Base-by-base conservation (phyloP, 805 yeast species). In the Candida vartiovaarae region DNA sequence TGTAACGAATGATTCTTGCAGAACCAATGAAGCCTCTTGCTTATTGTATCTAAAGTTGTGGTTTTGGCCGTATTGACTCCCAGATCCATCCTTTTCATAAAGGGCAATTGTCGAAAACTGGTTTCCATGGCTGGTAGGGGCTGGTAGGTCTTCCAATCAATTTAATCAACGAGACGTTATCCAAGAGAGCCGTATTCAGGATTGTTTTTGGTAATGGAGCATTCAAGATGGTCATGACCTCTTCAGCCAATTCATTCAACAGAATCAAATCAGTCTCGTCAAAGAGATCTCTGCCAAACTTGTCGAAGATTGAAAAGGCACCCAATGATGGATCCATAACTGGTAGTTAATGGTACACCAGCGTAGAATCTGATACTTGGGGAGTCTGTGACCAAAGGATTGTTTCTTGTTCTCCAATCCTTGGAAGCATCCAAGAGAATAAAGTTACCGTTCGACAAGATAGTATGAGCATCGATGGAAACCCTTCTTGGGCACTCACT, bases 391-490 rank as follows among this genome's bases (percentile, higher is more conserved):
- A 84, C 85, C 39, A 82, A 65, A 0, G 91, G 91, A 53, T 78
- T 81, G 34, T 66, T 63, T 15, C 62, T 54, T 4, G 81, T 73
- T 57, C 95, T 67, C 93, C 95, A 84, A 56, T 84, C 95, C 32
- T 64, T 63, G 5, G 77, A 59, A 3, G 89, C 80, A 57, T 84
- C 85, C 5, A 70, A 56, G 6, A 84, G 51, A 4, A 78, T 64
- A 42, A 84, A 74, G 47, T 71, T 69, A 2, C 70, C 78, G 6
- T 66, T 59, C 0, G 89, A 80, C 32, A 84, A 61, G 2, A 84
- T 69, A 0, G 88, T 69, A 62, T 84, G 91, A 7, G 78, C 78
- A 57, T 84, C 93, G 38, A 84, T 60, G 6, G 88, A 78, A 2
- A 78, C 63, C 23, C 60, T 62, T 41, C 87, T 66, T 9, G 79